A percentile compares a stretch with the other conserved stretches of the same genome.
Evolutionary conservation across 768 basidiomycete genomes (phyloP).

Genomic region (Podaxis pistillaris): DNA sequence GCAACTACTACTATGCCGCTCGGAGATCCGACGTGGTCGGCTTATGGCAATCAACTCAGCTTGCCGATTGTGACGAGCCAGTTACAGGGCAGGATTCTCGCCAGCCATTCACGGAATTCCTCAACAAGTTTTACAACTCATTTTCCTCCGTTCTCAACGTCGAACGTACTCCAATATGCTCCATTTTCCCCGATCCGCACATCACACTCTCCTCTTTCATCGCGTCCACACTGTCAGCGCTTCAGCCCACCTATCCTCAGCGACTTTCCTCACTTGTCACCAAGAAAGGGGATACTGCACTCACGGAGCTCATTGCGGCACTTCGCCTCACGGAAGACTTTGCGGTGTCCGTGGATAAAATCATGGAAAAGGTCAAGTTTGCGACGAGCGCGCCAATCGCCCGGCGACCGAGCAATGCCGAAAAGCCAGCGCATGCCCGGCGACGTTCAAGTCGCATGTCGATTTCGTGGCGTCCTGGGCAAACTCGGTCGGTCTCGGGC

Average conservation of each 20-base stretch:
- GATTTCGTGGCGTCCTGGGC: constrained; percentile 53
- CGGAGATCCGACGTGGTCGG: constrained; percentile 62
- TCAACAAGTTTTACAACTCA: constrained; percentile 70
- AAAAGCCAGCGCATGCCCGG: constrained; percentile 36
- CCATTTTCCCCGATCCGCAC: constrained; percentile 87
- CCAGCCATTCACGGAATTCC: constrained; percentile 62
- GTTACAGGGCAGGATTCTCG: constrained; percentile 14
- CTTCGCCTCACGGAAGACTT: constrained; percentile 84
- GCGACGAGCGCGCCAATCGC: constrained; percentile 29
- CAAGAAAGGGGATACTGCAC: constrained; percentile 57
- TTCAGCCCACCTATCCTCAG: constrained; percentile 81
- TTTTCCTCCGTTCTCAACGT: constrained; percentile 64
- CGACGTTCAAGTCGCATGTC: constrained; percentile 64
- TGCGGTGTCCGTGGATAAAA: constrained; percentile 65
- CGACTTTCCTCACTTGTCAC: constrained; percentile 71
- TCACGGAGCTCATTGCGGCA: constrained; percentile 68
- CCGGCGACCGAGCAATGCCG: constrained; percentile 15
- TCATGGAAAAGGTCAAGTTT: constrained; percentile 68
- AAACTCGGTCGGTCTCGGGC: constrained; percentile 29
- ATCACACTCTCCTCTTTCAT: constrained; percentile 78
- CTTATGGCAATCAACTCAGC: constrained; percentile 61
- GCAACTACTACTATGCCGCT: constrained; percentile 91
- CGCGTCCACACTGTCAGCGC: constrained; percentile 71
- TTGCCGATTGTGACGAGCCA: constrained; percentile 44
- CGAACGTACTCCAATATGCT: constrained; percentile 72